These are phyloP conservation scores for Flueggea neowawraea DNA, from an alignment of 441 rosid genomes.

Conservation along the genomic window DNA sequence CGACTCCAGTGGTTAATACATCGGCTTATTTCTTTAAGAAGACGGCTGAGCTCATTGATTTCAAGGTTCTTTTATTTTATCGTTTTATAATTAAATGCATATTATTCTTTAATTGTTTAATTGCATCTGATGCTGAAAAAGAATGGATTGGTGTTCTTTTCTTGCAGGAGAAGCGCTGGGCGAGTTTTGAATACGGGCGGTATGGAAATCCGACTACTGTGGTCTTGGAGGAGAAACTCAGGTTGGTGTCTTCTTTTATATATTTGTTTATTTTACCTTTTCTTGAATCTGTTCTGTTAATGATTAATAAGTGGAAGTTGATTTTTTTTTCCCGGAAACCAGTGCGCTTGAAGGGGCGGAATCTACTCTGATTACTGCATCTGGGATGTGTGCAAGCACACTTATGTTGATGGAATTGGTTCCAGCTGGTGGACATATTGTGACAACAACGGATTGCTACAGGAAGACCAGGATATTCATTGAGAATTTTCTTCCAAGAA, in stretches of 20 bases:
- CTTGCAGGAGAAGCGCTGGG: conserved; percentile 70
- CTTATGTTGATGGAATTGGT: conserved; percentile 89
- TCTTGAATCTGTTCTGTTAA: conserved; percentile 7
- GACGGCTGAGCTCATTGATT: conserved; percentile 82
- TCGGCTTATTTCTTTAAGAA: conserved; percentile 91
- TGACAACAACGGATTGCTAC: conserved; percentile 97
- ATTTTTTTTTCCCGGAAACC: background rate
- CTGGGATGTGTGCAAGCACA: conserved; percentile 98
- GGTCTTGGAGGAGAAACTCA: conserved; percentile 80
- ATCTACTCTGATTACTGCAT: conserved; percentile 90
- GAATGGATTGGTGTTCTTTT: background rate
- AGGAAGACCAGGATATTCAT: conserved; percentile 96
- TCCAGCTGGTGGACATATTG: conserved; percentile 95
- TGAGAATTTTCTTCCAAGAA: conserved; percentile 84
- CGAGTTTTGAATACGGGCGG: conserved; percentile 94
- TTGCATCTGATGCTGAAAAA: too few species aligned
- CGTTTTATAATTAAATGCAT: background rate
- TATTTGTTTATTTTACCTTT: background rate
- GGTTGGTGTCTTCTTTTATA: conserved; percentile 32
- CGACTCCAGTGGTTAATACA: conserved; percentile 93
- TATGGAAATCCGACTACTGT: conserved; percentile 98
- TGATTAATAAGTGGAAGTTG: background rate
- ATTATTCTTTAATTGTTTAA: too few species aligned
- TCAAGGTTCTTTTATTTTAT: conserved; percentile 46
- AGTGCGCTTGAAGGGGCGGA: conserved; percentile 99